Evolutionary conservation across 257 asterid species (phyloP).

Genomic region (Nyctanthes arbortristis): DNA sequence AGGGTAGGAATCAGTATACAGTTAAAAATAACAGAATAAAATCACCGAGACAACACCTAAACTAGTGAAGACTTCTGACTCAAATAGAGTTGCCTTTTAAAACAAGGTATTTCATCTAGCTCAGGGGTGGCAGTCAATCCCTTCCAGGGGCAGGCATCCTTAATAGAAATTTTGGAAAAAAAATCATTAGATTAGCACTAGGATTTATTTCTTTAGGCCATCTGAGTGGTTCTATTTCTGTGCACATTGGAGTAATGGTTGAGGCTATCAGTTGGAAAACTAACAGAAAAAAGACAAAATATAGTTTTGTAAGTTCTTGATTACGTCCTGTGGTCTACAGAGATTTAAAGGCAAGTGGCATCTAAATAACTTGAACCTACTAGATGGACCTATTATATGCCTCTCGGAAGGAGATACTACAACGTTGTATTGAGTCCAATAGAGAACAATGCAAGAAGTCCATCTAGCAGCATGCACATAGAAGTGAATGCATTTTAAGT

Average conservation of each 20-base stretch:
- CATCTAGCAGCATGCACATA: too few relatives aligned
- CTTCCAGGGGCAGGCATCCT: background rate
- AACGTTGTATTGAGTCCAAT: too few relatives aligned
- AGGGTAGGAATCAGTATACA: background rate
- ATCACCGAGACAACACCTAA: background rate
- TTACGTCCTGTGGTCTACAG: background rate
- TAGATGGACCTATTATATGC: too few relatives aligned
- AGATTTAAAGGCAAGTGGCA: background rate
- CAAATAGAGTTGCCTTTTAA: background rate
- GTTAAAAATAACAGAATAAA: background rate
- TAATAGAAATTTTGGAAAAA: too few relatives aligned
- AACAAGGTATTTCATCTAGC: background rate
- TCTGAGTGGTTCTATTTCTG: background rate
- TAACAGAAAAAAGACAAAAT: too few relatives aligned
- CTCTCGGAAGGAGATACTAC: too few relatives aligned
- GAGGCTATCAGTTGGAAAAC: background rate
- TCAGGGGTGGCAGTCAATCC: background rate
- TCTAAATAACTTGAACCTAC: too few relatives aligned
- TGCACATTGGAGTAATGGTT: background rate
- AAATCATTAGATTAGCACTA: too few relatives aligned
- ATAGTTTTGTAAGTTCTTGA: background rate
- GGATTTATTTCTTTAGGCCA: background rate
- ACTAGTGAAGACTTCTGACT: background rate
- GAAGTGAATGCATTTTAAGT: background rate
- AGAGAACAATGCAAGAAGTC: too few relatives aligned